Percentiles rank a stretch among this genome's conserved stretches.
phyloP scores from a whole-genome alignment of 306 rosid species.

The Canavalia ensiformis region DNA sequence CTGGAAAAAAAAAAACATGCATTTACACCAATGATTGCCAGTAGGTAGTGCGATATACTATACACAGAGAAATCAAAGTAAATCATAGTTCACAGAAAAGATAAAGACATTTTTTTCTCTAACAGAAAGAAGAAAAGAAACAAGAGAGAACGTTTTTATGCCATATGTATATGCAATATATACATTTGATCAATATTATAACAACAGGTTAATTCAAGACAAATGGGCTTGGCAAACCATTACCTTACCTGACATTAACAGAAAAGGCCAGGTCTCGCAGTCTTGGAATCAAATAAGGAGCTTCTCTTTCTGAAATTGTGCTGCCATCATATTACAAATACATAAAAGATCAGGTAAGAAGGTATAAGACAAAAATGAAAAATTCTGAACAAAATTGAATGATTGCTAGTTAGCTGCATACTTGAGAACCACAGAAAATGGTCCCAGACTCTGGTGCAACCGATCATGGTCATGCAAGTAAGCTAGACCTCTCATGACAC shows the following conservation, averaged over 20 bases:
- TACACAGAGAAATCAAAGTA: slow-evolving; percentile 15
- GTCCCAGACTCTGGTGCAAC: slow-evolving; percentile 98
- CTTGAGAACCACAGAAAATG: slow-evolving; percentile 90
- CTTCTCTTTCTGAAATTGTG: slow-evolving; percentile 82
- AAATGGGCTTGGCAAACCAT: slow-evolving; percentile 17
- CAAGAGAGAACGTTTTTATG: not conserved
- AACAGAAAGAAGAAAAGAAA: not conserved
- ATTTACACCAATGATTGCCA: not conserved
- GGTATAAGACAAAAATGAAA: slow-evolving; percentile 14
- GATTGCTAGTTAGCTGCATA: slow-evolving; percentile 49
- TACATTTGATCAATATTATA: not conserved
- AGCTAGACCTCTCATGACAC: slow-evolving; percentile 84
- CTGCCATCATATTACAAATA: slow-evolving; percentile 59
- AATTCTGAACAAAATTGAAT: slow-evolving; percentile 39
- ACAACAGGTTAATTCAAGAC: slow-evolving; percentile 27
- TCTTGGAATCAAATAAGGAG: slow-evolving; percentile 80
- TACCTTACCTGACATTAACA: slow-evolving; percentile 78
- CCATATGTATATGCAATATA: slow-evolving; percentile 1
- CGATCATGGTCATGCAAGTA: slow-evolving; percentile 80
- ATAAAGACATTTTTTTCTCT: not conserved
- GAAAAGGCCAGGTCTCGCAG: slow-evolving; percentile 94
- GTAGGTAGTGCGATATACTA: slow-evolving; percentile 21
- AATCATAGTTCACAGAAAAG: slow-evolving; percentile 11
- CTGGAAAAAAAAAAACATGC: not conserved
- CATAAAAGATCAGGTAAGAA: slow-evolving; percentile 14